These are phyloP conservation scores for Astrothelium macrocarpum DNA, from an alignment of 495 filamentous ascomycete genomes.

Conservation along the genomic window DNA sequence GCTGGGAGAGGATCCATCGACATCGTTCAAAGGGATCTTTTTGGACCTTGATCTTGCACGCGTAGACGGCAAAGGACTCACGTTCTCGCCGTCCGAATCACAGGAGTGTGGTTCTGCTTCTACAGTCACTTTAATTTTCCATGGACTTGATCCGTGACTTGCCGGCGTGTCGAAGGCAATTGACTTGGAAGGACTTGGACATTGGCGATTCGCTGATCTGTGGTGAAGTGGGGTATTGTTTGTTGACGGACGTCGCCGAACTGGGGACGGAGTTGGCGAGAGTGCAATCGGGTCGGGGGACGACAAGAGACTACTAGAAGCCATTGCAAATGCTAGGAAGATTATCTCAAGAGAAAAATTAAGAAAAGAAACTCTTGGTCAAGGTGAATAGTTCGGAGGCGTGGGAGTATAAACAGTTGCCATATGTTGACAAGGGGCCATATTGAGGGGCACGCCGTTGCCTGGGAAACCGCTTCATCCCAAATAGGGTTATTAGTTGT, in stretches of 20 bases:
- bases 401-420: no score
- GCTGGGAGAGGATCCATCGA: slow-evolving; percentile 19
- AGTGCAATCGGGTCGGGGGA: neutral
- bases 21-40: slow-evolving; percentile 26
- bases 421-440: no score
- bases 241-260: neutral
- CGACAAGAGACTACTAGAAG: neutral
- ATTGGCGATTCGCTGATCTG: slow-evolving; percentile 1
- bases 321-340: neutral
- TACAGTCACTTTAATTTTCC: slow-evolving; percentile 35
- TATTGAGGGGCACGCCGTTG: neutral
- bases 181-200: slow-evolving; percentile 29
- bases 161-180: slow-evolving; percentile 27
- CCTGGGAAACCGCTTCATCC: neutral
- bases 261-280: neutral
- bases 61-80: slow-evolving; percentile 18
- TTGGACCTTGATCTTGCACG: slow-evolving; percentile 21
- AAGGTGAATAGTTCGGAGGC: neutral
- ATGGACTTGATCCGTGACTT: slow-evolving; percentile 24
- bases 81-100: slow-evolving; percentile 16
- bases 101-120: slow-evolving; percentile 30
- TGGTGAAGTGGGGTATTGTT: slow-evolving; percentile 3
- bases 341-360: neutral
- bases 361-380: neutral
- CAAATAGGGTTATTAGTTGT: neutral